Conservation (phyloP, 768 basidiomycete genomes). For the Agaricus blazei region DNA sequence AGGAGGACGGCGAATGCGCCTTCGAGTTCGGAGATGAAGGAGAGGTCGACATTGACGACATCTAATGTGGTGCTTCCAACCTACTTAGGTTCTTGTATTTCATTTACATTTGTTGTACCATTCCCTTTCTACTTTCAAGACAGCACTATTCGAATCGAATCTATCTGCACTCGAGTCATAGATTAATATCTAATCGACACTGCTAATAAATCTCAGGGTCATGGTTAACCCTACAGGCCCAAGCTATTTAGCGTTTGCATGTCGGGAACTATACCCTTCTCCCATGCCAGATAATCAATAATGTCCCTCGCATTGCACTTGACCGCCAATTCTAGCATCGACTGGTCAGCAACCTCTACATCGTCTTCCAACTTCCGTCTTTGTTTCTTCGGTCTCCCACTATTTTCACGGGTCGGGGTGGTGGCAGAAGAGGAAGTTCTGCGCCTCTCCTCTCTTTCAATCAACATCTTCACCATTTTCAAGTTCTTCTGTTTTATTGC, state of each 20-base stretch:
- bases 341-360: constrained; percentile 37
- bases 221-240: not conserved
- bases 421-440: not conserved
- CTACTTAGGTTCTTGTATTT: not conserved
- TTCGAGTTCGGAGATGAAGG: constrained; percentile 90
- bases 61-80: constrained; percentile 34
- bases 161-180: not conserved
- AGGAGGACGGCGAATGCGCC: constrained; percentile 84
- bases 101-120: not conserved
- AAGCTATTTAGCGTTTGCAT: constrained; percentile 48
- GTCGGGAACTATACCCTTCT: constrained; percentile 72
- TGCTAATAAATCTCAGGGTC: not conserved
- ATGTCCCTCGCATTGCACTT: constrained; percentile 63
- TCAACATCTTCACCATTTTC: constrained; percentile 64
- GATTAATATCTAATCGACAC: not conserved
- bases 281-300: constrained; percentile 60
- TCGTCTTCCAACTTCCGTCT: constrained; percentile 55
- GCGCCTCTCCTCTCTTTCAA: constrained; percentile 28
- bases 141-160: constrained; percentile 1
- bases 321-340: constrained; percentile 65
- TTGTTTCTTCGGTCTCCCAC: constrained; percentile 14
- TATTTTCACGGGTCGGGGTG: not conserved
- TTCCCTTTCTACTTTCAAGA: constrained; percentile 13
- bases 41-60: constrained; percentile 88
- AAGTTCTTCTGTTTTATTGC: constrained; percentile 74